These are phyloP conservation scores for Macrotyloma uniflorum DNA, from an alignment of 306 rosid species.

Conservation along the genomic window DNA sequence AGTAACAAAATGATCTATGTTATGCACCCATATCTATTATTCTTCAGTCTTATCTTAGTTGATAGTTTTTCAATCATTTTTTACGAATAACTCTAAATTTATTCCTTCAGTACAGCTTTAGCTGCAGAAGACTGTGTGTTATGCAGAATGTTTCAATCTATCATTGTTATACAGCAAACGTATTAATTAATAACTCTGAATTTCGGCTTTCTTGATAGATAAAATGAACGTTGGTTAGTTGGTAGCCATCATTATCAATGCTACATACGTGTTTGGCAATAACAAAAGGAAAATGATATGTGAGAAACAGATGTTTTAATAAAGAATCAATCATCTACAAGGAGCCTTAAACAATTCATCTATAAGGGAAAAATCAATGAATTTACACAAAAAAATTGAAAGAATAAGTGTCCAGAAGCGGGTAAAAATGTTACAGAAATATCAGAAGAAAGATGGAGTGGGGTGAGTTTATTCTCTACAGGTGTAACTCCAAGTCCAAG, in stretches of 20 bases:
- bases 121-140: too few species aligned
- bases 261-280: background rate
- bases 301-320: background rate
- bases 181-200: background rate
- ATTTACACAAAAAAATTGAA: conserved; percentile 26
- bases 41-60: too few species aligned
- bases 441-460: conserved; percentile 25
- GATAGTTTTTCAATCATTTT: too few species aligned
- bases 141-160: background rate
- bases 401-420: conserved; percentile 11
- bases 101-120: too few species aligned
- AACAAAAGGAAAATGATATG: background rate
- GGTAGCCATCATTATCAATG: too few species aligned
- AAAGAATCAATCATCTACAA: background rate
- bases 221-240: too few species aligned
- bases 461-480: conserved; percentile 48
- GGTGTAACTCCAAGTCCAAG: conserved; percentile 78
- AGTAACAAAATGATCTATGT: too few species aligned
- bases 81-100: too few species aligned
- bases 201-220: background rate
- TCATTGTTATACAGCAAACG: background rate
- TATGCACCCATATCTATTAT: too few species aligned
- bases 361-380: background rate
- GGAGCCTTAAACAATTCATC: background rate
- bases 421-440: background rate